Base-by-base conservation (phyloP, 1,284 basidiomycete species). In the Cutaneotrichosporon mucoides region DNA sequence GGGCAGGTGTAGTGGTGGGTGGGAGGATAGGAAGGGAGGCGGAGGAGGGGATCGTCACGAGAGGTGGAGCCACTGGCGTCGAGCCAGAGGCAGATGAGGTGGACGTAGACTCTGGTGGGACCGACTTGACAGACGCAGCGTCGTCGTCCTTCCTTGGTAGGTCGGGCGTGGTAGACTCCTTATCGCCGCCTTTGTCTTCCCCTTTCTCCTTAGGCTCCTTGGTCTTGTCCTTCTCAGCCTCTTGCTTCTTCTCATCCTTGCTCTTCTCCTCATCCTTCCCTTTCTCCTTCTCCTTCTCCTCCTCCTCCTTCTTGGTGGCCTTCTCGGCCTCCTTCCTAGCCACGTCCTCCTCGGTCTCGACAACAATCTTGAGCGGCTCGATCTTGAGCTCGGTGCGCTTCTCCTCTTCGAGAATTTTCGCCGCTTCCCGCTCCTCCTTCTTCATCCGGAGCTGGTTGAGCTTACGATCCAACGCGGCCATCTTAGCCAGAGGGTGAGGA, bases 381-480 rank as follows among this genome's bases (percentile, higher is more conserved):
- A 9, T 48, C 57, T 66, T 70, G 5, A 24, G 51, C 45, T 72
- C 72, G 62, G 60, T 50, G 2, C 51, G 56, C 33, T 60, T 82
- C 74, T 95, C 91, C 74, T 91, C 92, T 45, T 85, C 81, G 41
- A 86, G 81, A 49, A 94, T 85, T 41, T 90, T 82, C 63, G 89
- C 89, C 56, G 79, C 79, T 62, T 81, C 80, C 43, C 77, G 78
- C 36, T 93, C 89, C 68, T 94, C 90, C 84, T 90, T 90, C 36
- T 83, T 84, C 48, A 81, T 80, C 63, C 88, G 88, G 6, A 87
- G 83, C 44, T 81, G 81, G 35, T 82, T 79, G 15, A 95, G 82
- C 59, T 85, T 82, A 36, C 87, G 84, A 67, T 95, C 91, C 8
- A 95, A 80, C 65, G 90, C 86, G 67, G 89, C 89, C 90, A 97